These are phyloP conservation scores for Marsdenia floribunda DNA, from an alignment of 257 asterid genomes.

Conservation along the genomic window DNA sequence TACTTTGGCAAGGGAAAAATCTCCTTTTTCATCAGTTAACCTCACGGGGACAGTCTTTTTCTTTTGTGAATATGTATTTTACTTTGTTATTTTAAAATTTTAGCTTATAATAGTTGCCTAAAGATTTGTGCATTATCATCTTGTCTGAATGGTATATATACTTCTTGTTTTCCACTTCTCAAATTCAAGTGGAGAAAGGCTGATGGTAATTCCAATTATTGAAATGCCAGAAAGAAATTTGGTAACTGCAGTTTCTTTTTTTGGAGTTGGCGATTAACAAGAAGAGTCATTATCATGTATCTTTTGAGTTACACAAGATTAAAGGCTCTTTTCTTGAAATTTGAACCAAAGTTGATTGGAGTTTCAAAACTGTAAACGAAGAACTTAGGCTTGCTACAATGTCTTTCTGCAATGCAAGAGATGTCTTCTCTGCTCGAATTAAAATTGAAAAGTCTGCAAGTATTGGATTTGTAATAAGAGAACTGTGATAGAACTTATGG, in stretches of 20 bases:
- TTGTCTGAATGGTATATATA: not conserved
- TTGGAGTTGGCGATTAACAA: not conserved
- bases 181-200: not conserved
- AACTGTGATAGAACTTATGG: not conserved
- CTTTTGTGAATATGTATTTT: not conserved
- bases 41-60: not conserved
- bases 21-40: not conserved
- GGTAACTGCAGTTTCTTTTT: not conserved
- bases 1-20: not conserved
- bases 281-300: not conserved
- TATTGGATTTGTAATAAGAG: not conserved
- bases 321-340: not conserved
- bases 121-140: not conserved
- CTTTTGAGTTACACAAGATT: not conserved
- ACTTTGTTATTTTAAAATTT: not conserved
- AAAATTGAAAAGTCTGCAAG: not conserved
- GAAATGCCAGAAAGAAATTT: not conserved
- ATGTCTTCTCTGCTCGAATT: not conserved
- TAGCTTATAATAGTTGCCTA: not conserved
- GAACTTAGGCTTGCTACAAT: not conserved
- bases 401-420: not conserved
- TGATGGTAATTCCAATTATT: not conserved
- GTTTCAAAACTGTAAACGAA: not conserved
- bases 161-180: not conserved
- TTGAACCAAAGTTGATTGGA: not conserved